Base-by-base conservation (phyloP, 352 stramenopile genomes). In the Phytophthora syringae region DNA sequence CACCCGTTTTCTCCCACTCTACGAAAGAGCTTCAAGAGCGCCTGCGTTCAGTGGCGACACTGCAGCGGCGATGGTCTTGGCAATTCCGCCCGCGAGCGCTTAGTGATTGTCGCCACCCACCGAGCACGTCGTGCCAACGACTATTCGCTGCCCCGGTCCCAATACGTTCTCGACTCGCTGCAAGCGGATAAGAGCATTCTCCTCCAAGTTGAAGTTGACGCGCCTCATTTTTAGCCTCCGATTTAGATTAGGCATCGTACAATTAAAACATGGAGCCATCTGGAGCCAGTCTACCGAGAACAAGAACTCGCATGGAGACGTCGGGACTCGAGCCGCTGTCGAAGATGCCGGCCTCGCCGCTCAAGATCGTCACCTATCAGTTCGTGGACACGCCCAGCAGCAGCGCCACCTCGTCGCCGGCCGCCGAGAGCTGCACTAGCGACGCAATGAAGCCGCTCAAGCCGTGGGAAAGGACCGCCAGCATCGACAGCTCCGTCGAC, bases 311-410 rank as follows among this genome's bases (percentile, higher is more conserved):
- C 20, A 74, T 66, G 65, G 44, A 56, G 37, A 47, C 27, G 25
- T 45, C 39, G 65, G 10, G 32, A 44, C 7, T n/a, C n/a, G n/a
- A n/a, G n/a, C n/a, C n/a, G n/a, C n/a, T n/a, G n/a, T n/a, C n/a
- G n/a, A n/a, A n/a, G n/a, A n/a, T 43, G 40, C 15, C 21, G 32
- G 53, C 32, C 12, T 58, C 54, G 34, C 53, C 53, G 49, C 40
- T 68, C 39, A 71, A 71, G 45, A 67, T 71, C 11, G 49, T 50
- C 1, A 12, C 45, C 1, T 34, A 74, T 20, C 30, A 70, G 15
- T 65, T 52, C 36, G 36, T 52, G 7, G 27, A 65, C 11, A 64
- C 49, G 7, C 43, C 49, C 0, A 56, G 45, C 13, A 66, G 44
- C 13, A 74, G 55, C 43, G 13, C 25, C 22, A 60, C 42, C 0